phyloP scores from a whole-genome alignment of 2,329 filamentous ascomycete species.

The Ascosphaera apis region DNA sequence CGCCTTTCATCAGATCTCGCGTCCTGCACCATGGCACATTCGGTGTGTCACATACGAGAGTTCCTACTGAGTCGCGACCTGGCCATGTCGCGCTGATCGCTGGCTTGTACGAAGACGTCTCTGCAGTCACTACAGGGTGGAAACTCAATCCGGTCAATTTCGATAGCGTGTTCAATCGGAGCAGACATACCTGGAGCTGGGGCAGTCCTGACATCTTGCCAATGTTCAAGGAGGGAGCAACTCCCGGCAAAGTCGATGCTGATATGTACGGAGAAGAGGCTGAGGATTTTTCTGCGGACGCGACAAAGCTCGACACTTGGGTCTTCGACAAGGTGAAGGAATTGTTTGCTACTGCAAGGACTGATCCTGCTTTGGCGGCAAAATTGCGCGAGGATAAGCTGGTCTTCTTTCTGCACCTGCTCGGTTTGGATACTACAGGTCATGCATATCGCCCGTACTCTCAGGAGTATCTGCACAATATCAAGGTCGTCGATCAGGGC shows the following conservation, averaged over 20 bases:
- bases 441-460: constrained; percentile 79
- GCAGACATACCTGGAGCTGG: constrained; percentile 96
- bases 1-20: constrained; percentile 74
- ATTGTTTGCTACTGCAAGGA: constrained; percentile 58
- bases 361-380: constrained; percentile 49
- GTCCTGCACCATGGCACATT: constrained; percentile 83
- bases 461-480: constrained; percentile 81
- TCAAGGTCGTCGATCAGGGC: constrained; percentile 80
- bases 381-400: constrained; percentile 60
- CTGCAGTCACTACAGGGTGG: constrained; percentile 91
- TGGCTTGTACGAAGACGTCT: constrained; percentile 92
- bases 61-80: constrained; percentile 87
- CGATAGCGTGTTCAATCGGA: constrained; percentile 95
- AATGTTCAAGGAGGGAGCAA: constrained; percentile 91
- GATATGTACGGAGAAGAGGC: constrained; percentile 61
- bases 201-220: constrained; percentile 90
- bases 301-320: constrained; percentile 66
- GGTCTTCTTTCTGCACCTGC: constrained; percentile 85
- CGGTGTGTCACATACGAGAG: constrained; percentile 86
- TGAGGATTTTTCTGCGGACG: constrained; percentile 75
- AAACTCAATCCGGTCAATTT: constrained; percentile 97
- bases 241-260: constrained; percentile 68
- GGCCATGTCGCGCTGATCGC: constrained; percentile 95
- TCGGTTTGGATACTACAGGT: constrained; percentile 78
- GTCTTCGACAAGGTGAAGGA: constrained; percentile 86